phyloP scores from a whole-genome alignment of 495 filamentous ascomycete genomes.

The Oidiodendron maius region DNA sequence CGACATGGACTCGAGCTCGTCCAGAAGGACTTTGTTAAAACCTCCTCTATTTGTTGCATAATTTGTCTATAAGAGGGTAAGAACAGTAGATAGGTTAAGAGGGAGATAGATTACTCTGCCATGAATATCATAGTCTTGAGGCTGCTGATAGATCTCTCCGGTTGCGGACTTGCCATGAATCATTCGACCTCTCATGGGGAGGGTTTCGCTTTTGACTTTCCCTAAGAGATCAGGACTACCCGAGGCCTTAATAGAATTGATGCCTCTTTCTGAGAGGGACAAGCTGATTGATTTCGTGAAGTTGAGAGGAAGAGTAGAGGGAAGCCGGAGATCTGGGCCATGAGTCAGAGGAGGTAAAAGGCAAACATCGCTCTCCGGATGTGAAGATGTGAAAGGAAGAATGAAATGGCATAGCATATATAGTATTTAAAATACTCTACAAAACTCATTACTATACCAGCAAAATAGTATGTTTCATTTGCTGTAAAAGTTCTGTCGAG shows the following conservation, averaged over 20 bases:
- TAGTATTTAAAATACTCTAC: neutral
- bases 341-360: neutral
- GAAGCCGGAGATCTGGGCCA: slow-evolving; percentile 77
- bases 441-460: no score
- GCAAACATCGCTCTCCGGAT: neutral
- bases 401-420: neutral
- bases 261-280: slow-evolving; percentile 89
- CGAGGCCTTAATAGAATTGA: slow-evolving; percentile 73
- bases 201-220: slow-evolving; percentile 65
- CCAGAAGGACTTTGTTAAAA: slow-evolving; percentile 81
- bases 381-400: neutral
- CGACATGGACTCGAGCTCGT: slow-evolving; percentile 71
- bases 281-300: slow-evolving; percentile 98
- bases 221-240: slow-evolving; percentile 59
- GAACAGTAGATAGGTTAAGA: neutral
- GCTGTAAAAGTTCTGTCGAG: no score
- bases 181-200: slow-evolving; percentile 97
- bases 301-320: slow-evolving; percentile 79
- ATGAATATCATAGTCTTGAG: slow-evolving; percentile 86
- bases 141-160: slow-evolving; percentile 64
- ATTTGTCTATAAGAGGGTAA: slow-evolving; percentile 31
- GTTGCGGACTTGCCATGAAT: slow-evolving; percentile 69
- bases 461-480: no score
- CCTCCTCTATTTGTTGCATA: slow-evolving; percentile 63
- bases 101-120: slow-evolving; percentile 56